phyloP scores from a whole-genome alignment of 495 filamentous ascomycete genomes.

The Cryomyces minteri region DNA sequence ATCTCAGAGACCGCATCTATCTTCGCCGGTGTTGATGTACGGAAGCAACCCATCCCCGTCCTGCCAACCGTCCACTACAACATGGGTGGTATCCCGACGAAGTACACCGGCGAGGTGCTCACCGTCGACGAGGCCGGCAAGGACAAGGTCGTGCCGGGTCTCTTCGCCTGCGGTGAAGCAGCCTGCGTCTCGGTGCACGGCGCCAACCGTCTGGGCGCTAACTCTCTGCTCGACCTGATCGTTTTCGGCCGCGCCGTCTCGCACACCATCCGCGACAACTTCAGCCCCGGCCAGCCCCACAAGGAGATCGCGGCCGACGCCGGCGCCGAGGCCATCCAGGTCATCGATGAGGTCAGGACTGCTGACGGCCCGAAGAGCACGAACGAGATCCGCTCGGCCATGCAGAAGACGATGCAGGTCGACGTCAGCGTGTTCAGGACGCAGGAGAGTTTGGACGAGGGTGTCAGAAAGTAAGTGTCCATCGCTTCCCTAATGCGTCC shows the following conservation, averaged over 20 bases:
- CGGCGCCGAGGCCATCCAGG: slow-evolving; percentile 66
- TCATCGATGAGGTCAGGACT: slow-evolving; percentile 67
- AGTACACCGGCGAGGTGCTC: slow-evolving; percentile 90
- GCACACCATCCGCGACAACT: slow-evolving; percentile 83
- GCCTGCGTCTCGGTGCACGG: slow-evolving; percentile 98
- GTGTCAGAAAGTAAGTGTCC: slow-evolving; percentile 29
- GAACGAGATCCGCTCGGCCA: slow-evolving; percentile 64
- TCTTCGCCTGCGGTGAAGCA: slow-evolving; percentile 92
- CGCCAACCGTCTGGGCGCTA: slow-evolving; percentile 92
- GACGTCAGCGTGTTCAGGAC: slow-evolving; percentile 96
- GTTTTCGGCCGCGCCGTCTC: slow-evolving; percentile 95
- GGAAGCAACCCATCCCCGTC: slow-evolving; percentile 92
- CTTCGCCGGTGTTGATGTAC: slow-evolving; percentile 92
- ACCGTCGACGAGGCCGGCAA: slow-evolving; percentile 65
- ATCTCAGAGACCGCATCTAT: slow-evolving; percentile 97
- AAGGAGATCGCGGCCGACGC: slow-evolving; percentile 62
- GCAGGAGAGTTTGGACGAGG: slow-evolving; percentile 71
- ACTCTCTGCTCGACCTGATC: slow-evolving; percentile 91
- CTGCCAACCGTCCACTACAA: slow-evolving; percentile 98
- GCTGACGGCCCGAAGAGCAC: slow-evolving; percentile 71
- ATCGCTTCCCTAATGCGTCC: background rate
- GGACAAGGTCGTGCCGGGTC: slow-evolving; percentile 83
- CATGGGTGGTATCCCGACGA: slow-evolving; percentile 98
- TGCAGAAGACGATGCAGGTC: slow-evolving; percentile 97
- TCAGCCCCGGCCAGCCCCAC: slow-evolving; percentile 58